These are phyloP conservation scores for Hypoxylon sp. DNA, from an alignment of 2,329 filamentous ascomycete genomes.

Conservation along the genomic window DNA sequence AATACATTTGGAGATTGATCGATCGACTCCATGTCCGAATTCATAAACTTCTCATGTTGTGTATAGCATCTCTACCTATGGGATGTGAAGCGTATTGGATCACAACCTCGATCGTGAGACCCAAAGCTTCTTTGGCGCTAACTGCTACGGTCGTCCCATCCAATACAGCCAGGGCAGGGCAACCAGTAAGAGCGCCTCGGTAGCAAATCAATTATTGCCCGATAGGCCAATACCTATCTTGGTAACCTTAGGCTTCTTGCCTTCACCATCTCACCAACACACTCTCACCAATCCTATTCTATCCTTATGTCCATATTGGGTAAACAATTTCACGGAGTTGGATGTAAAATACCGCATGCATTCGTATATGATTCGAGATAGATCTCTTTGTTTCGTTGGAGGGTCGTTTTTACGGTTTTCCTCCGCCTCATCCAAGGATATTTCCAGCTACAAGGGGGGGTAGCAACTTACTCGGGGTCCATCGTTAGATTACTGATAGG, in stretches of 20 bases:
- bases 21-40: neutral
- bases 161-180: neutral
- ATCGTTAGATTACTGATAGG: neutral
- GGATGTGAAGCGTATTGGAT: neutral
- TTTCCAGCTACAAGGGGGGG: neutral
- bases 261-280: slow-evolving; percentile 6
- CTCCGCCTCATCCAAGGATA: neutral
- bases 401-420: neutral
- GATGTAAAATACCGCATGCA: neutral
- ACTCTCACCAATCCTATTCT: neutral
- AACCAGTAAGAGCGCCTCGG: slow-evolving; percentile 31
- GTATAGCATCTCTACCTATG: neutral
- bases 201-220: slow-evolving; percentile 34
- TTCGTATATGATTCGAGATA: slow-evolving; percentile 1
- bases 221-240: slow-evolving; percentile 28
- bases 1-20: neutral
- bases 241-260: slow-evolving; percentile 7
- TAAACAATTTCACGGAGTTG: neutral
- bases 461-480: neutral
- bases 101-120: slow-evolving; percentile 6
- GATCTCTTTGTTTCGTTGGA: neutral
- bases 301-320: neutral
- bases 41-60: neutral
- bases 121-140: neutral
- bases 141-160: slow-evolving; percentile 5